Conservation (phyloP, 2,329 filamentous ascomycete species). For the Coccinonectria pachysandricola region DNA sequence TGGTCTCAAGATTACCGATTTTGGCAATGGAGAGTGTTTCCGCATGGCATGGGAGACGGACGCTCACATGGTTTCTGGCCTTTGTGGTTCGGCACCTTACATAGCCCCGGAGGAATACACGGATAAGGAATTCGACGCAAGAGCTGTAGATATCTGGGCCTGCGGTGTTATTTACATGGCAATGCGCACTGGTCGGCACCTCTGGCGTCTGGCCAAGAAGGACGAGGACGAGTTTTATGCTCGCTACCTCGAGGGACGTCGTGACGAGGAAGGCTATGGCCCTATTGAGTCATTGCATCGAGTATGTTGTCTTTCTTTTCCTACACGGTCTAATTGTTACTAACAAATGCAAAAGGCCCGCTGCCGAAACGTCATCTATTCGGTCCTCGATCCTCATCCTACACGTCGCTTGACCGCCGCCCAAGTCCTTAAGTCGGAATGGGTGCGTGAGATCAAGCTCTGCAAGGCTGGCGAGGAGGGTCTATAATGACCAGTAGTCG, state of each 20-base stretch:
- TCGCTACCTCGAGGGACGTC: conserved; percentile 82
- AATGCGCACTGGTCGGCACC: conserved; percentile 89
- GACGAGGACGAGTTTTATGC: conserved; percentile 97
- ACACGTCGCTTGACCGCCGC: conserved; percentile 86
- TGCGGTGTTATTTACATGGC: conserved; percentile 99
- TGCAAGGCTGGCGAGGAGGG: conserved; percentile 96
- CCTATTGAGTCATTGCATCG: conserved; percentile 92
- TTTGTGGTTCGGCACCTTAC: conserved; percentile 94
- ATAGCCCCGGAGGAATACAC: conserved; percentile 95
- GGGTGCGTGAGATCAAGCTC: conserved; percentile 94
- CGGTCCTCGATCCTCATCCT: conserved; percentile 91
- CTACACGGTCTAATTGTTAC: background rate
- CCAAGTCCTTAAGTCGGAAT: conserved; percentile 95
- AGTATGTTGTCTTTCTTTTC: conserved; percentile 47
- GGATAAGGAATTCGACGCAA: conserved; percentile 90
- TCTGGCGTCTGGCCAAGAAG: conserved; percentile 95
- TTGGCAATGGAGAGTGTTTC: conserved; percentile 98
- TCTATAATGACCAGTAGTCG: conserved; percentile 40
- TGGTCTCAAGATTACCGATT: conserved; percentile 94
- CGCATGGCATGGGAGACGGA: conserved; percentile 99
- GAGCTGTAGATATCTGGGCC: conserved; percentile 97
- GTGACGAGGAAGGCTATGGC: conserved; percentile 90
- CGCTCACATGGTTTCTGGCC: conserved; percentile 92
- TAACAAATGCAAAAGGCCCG: conserved; percentile 54
- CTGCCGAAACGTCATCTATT: conserved; percentile 98